phyloP scores from a whole-genome alignment of 495 filamentous ascomycete genomes.

The Elaphomyces granulatus region DNA sequence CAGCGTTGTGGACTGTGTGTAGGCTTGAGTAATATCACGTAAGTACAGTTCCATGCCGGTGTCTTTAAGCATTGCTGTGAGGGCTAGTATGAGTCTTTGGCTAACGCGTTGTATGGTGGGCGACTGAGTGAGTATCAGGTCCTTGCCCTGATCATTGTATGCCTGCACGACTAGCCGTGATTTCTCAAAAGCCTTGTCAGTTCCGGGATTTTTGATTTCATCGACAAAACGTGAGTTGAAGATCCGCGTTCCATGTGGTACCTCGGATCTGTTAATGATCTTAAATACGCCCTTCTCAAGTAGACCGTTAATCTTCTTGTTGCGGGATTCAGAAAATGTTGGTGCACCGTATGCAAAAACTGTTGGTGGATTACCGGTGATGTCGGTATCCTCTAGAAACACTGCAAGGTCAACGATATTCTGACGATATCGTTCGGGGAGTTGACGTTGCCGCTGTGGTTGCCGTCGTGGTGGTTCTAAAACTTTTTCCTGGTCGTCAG shows the following conservation, averaged over 20 bases:
- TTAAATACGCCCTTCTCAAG: not conserved
- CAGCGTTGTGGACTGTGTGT: not conserved
- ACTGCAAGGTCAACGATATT: not conserved
- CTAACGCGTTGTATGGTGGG: not conserved
- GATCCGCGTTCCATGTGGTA: not conserved
- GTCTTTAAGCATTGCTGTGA: not conserved
- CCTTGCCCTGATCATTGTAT: slow-evolving; percentile 1
- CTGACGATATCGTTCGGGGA: not conserved
- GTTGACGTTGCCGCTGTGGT: not conserved
- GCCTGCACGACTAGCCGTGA: not conserved
- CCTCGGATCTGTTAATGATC: not conserved
- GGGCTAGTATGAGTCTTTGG: not conserved
- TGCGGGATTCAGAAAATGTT: not conserved
- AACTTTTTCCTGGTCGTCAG: too few relatives aligned
- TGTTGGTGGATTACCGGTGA: too few relatives aligned
- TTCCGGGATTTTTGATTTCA: not conserved
- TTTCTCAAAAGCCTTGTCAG: not conserved
- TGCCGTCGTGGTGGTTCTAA: too few relatives aligned
- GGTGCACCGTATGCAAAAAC: not conserved
- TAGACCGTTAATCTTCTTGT: not conserved
- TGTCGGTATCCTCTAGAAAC: too few relatives aligned
- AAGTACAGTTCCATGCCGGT: not conserved
- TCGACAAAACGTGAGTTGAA: not conserved
- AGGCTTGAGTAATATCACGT: not conserved
- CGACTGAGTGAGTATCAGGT: not conserved